Conservation (phyloP, 768 basidiomycete genomes). For the Boletus speciosus region DNA sequence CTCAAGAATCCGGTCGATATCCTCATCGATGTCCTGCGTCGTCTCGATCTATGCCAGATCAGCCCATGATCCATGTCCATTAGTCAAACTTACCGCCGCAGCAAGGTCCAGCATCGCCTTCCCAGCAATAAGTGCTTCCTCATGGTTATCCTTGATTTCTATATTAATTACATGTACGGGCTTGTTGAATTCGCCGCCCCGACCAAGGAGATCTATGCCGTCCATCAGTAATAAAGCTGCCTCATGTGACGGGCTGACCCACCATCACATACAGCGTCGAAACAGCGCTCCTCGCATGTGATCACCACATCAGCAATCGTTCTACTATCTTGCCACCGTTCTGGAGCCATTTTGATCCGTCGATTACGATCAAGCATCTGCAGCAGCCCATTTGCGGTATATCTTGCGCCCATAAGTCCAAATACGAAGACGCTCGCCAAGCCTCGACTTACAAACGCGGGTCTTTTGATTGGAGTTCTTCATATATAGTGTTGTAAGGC, state of each 20-base stretch:
- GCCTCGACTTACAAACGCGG: conserved; percentile 62
- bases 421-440: conserved; percentile 1
- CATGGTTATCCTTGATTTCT: conserved; percentile 98
- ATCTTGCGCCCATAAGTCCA: conserved; percentile 46
- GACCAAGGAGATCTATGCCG: conserved; percentile 68
- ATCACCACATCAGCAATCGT: conserved; percentile 94
- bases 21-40: conserved; percentile 84
- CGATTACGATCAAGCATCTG: conserved; percentile 97
- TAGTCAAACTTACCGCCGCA: conserved; percentile 60
- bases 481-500: conserved; percentile 93
- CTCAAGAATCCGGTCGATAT: conserved; percentile 84
- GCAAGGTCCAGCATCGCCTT: conserved; percentile 93
- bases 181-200: conserved; percentile 89
- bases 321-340: conserved; percentile 93
- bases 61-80: conserved; percentile 4
- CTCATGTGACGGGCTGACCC: conserved; percentile 26
- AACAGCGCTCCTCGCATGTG: conserved; percentile 98
- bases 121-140: conserved; percentile 95
- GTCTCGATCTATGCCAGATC: conserved; percentile 66
- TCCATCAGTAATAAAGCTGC: conserved; percentile 8
- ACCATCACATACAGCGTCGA: conserved; percentile 99
- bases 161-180: conserved; percentile 96
- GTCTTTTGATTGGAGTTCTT: conserved; percentile 84
- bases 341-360: conserved; percentile 86
- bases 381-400: conserved; percentile 88